Percentiles rank a stretch among this genome's conserved stretches.
Conservation (phyloP, 805 yeast species). For the Saturnispora bothae region DNA sequence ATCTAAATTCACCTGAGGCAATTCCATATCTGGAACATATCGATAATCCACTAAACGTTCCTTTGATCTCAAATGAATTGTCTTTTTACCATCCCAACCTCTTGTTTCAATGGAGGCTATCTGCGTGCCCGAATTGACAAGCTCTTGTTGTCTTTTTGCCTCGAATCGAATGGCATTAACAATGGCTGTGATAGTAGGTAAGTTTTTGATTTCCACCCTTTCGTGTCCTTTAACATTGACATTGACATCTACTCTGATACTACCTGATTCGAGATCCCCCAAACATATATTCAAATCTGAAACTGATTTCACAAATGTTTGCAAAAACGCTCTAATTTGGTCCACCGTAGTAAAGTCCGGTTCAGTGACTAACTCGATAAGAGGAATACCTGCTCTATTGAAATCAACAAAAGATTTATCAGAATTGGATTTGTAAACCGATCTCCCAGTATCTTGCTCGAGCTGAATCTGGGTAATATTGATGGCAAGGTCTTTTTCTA, state of each 20-base stretch:
- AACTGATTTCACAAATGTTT: constrained; percentile 66
- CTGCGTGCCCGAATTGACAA: constrained; percentile 16
- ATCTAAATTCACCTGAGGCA: constrained; percentile 48
- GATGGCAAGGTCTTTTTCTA: constrained; percentile 35
- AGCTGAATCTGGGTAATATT: constrained; percentile 73
- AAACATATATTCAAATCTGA: constrained; percentile 63
- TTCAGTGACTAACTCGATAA: constrained; percentile 82
- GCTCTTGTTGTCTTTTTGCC: constrained; percentile 55
- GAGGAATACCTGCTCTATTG: constrained; percentile 76
- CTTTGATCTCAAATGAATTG: constrained; percentile 61
- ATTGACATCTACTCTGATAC: constrained; percentile 91
- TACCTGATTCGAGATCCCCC: constrained; percentile 90
- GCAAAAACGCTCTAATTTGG: constrained; percentile 69
- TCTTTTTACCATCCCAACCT: constrained; percentile 79
- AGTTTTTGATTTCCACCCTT: constrained; percentile 81
- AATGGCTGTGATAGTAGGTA: constrained; percentile 77
- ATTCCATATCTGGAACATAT: constrained; percentile 90
- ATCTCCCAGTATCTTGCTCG: constrained; percentile 92
- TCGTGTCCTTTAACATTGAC: constrained; percentile 64
- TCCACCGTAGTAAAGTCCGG: constrained; percentile 68
- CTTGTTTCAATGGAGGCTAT: constrained; percentile 52
- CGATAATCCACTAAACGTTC: constrained; percentile 81
- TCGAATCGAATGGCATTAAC: constrained; percentile 66
- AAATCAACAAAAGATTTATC: constrained; percentile 50
- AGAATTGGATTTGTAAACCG: constrained; percentile 39